Conservation (phyloP, 78 protist genomes). For the Planoprotostelium fungivorum region DNA sequence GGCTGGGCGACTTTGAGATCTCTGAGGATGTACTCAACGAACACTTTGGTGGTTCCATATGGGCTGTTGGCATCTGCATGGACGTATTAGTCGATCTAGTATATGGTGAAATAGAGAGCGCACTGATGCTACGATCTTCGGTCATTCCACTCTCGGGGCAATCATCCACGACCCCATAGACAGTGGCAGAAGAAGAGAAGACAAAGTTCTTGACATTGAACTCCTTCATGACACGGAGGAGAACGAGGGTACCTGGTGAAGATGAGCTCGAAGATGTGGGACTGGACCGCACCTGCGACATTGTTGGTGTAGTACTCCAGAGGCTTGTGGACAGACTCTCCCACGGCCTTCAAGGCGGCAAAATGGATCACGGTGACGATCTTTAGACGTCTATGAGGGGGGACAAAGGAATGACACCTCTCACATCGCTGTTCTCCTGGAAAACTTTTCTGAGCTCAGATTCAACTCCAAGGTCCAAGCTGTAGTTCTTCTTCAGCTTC, state of each 20-base stretch:
- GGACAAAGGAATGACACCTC: not conserved
- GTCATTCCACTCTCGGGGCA: not conserved
- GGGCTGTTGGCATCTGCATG: slow-evolving; percentile 84
- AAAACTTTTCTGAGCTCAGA: not conserved
- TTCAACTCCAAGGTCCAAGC: not conserved
- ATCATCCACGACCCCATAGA: slow-evolving; percentile 83
- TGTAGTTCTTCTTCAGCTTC: slow-evolving; percentile 10
- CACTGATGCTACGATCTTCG: not conserved
- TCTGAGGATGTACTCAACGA: slow-evolving; percentile 86
- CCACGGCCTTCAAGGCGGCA: slow-evolving; percentile 94
- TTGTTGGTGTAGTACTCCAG: slow-evolving; percentile 92
- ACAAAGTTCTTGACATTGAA: slow-evolving; percentile 66
- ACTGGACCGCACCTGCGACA: slow-evolving; percentile 41
- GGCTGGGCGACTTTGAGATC: slow-evolving; percentile 44
- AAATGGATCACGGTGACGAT: slow-evolving; percentile 81
- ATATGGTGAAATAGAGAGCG: slow-evolving; percentile 9
- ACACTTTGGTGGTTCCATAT: slow-evolving; percentile 95
- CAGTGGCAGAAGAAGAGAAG: slow-evolving; percentile 96
- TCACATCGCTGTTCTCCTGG: not conserved
- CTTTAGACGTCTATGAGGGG: slow-evolving; percentile 58
- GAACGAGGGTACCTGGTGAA: slow-evolving; percentile 34
- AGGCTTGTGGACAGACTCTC: slow-evolving; percentile 86
- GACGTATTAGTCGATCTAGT: slow-evolving; percentile 75
- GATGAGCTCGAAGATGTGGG: not conserved
- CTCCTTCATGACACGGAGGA: slow-evolving; percentile 78